Evolutionary conservation across 805 yeast genomes (phyloP).

Genomic region (Pichia phayaonensis): DNA sequence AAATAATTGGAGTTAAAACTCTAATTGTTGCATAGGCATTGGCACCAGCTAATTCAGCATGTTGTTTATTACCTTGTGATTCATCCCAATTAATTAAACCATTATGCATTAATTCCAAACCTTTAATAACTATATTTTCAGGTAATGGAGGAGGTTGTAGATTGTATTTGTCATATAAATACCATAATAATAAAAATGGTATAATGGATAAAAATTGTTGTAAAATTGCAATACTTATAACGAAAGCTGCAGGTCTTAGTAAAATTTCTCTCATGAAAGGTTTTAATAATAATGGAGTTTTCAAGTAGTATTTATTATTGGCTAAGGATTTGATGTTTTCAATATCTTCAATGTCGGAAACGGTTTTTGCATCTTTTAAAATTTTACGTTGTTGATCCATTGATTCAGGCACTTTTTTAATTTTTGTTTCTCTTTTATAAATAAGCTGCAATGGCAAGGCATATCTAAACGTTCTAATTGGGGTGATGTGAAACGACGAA

Average conservation of each 20-base stretch:
- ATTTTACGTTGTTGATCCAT: slow-evolving; percentile 10
- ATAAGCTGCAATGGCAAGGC: background rate
- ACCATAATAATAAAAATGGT: slow-evolving; percentile 48
- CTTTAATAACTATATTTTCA: slow-evolving; percentile 40
- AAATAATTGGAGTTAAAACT: slow-evolving; percentile 20
- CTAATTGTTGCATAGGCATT: slow-evolving; percentile 30
- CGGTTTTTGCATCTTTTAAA: slow-evolving; percentile 11
- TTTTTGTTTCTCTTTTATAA: slow-evolving; percentile 16
- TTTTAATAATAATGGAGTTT: slow-evolving; percentile 24
- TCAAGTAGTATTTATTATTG: slow-evolving; percentile 26
- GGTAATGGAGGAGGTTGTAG: slow-evolving; percentile 41
- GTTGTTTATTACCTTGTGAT: slow-evolving; percentile 22
- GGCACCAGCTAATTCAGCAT: slow-evolving; percentile 28
- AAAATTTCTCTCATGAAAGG: slow-evolving; percentile 28
- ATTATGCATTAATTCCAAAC: slow-evolving; percentile 38
- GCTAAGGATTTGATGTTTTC: slow-evolving; percentile 18
- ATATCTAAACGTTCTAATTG: background rate
- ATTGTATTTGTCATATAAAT: slow-evolving; percentile 35
- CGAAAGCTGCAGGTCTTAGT: slow-evolving; percentile 30
- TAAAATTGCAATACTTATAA: slow-evolving; percentile 39
- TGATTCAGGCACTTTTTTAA: slow-evolving; percentile 12
- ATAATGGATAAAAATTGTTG: slow-evolving; percentile 48
- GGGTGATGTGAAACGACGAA: background rate
- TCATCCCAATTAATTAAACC: slow-evolving; percentile 25
- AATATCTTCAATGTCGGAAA: slow-evolving; percentile 17